A percentile compares a stretch with the other conserved stretches of the same genome.
Evolutionary conservation across 495 filamentous ascomycete genomes (phyloP).

Genomic region (Xylaria intraflava): DNA sequence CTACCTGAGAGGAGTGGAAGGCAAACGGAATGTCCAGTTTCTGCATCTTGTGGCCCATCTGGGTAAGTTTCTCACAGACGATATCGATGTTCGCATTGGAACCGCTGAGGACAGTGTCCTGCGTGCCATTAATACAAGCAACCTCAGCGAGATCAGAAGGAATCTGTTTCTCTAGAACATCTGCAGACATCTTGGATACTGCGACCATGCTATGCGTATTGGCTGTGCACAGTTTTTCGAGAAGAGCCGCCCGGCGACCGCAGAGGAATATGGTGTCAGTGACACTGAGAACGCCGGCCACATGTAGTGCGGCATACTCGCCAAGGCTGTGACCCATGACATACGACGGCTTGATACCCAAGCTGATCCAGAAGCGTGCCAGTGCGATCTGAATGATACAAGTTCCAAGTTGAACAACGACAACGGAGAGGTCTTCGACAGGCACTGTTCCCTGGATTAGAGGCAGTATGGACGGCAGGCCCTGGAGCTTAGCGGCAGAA

Average conservation of each 20-base stretch:
- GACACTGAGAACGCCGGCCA: conserved; percentile 57
- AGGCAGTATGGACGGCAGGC: conserved; percentile 47
- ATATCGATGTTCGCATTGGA: no score
- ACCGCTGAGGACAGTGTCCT: conserved; percentile 44
- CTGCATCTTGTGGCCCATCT: conserved; percentile 43
- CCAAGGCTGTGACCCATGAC: conserved; percentile 2
- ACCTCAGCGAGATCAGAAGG: neutral
- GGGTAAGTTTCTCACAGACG: conserved; percentile 25
- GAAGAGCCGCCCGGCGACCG: conserved; percentile 55
- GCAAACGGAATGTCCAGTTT: conserved; percentile 56
- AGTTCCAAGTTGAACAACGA: neutral
- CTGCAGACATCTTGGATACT: conserved; percentile 11
- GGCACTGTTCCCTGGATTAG: conserved; percentile 31
- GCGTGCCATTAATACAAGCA: conserved; percentile 42
- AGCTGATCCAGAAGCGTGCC: conserved; percentile 2
- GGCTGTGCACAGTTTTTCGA: conserved; percentile 49
- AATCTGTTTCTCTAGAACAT: neutral
- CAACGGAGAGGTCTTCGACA: neutral
- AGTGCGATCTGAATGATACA: neutral
- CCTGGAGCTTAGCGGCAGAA: conserved; percentile 49
- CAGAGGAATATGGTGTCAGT: conserved; percentile 58
- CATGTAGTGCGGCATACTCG: conserved; percentile 16
- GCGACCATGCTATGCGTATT: conserved; percentile 50
- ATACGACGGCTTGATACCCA: neutral
- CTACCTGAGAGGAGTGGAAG: conserved; percentile 62